Conservation (phyloP, 805 yeast species). For the Starmerella stigmatis region DNA sequence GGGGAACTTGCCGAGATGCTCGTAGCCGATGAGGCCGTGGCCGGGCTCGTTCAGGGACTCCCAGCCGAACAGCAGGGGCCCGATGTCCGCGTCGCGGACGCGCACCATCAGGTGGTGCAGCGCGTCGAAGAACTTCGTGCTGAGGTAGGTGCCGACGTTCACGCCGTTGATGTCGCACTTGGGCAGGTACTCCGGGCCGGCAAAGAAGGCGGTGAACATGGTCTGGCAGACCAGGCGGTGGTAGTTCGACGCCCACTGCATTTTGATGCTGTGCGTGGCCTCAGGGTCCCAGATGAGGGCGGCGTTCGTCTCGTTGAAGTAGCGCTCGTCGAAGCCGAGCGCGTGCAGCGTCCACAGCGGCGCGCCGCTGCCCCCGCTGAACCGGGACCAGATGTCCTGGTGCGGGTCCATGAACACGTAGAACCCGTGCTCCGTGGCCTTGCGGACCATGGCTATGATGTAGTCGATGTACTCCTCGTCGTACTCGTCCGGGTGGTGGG, state of each 20-base stretch:
- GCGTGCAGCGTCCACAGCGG: conserved; percentile 87
- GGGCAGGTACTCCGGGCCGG: conserved; percentile 68
- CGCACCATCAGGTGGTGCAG: conserved; percentile 39
- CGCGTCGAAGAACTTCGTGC: conserved; percentile 48
- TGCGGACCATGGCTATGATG: conserved; percentile 50
- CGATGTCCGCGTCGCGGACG: conserved; percentile 31
- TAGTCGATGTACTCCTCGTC: conserved; percentile 69
- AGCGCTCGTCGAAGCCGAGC: conserved; percentile 72
- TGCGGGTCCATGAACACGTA: conserved; percentile 81
- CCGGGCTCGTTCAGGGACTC: conserved; percentile 84
- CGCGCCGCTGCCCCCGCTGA: conserved; percentile 87
- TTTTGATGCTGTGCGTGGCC: conserved; percentile 38
- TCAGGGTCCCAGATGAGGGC: conserved; percentile 61
- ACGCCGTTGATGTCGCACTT: conserved; percentile 56
- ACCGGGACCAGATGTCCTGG: conserved; percentile 90
- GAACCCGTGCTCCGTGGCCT: conserved; percentile 48
- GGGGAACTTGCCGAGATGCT: conserved; percentile 36
- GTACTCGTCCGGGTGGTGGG: conserved; percentile 69
- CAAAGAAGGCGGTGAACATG: conserved; percentile 83
- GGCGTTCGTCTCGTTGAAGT: conserved; percentile 60
- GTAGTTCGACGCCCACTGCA: conserved; percentile 90
- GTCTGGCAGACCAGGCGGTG: conserved; percentile 59
- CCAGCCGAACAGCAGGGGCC: conserved; percentile 50
- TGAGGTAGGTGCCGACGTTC: conserved; percentile 70
- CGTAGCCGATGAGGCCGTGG: conserved; percentile 57